Evolutionary conservation across 257 asterid species (phyloP), one percentile per base, ranked within the genome.

Genomic region (Solanum neorickii): DNA sequence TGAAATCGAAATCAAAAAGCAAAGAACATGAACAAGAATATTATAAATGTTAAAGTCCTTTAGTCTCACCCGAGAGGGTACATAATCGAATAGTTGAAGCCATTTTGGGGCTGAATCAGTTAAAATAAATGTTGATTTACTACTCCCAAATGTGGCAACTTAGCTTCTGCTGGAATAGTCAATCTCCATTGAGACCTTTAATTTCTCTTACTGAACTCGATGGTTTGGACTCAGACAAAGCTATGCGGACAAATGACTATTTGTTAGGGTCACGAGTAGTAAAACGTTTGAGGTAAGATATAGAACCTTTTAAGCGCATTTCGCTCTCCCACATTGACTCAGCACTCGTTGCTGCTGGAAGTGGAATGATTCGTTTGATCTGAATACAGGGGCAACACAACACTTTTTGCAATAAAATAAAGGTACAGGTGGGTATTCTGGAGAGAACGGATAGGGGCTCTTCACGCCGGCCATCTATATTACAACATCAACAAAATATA

Each of bases 111-210:
- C 88, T 42, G 89, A 88, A 86, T 62, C 60, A 60, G 86, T 83
- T 31, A 2, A 62, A 70, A 37, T 31, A 87, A 15, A 75, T 83
- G 84, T n/a, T 27, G 83, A 73, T 88, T 86, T 73, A 86, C 86
- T 33, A 76, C 65, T 77, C 29, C 44, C 18, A 27, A 41, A 39
- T 85, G 87, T 21, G 65, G 75, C n/a, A 69, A 84, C 6, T 35
- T 35, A n/a, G 62, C 86, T 82, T 70, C 75, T 2, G 86, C 60
- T 1, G 97, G 98, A 91, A 98, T 98, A 75, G 96, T 96, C 90
- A 95, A 87, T 8, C 94, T 86, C 95, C 95, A 49, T 88, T 90
- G 87, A 94, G 91, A 87, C 33, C 86, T 92, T 87, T 92, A 29
- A 88, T 85, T 66, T 90, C 93, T 74, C 65, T 52, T 31, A 27